phyloP scores from a whole-genome alignment of 306 rosid species.

The Pachyrhizus erosus region DNA sequence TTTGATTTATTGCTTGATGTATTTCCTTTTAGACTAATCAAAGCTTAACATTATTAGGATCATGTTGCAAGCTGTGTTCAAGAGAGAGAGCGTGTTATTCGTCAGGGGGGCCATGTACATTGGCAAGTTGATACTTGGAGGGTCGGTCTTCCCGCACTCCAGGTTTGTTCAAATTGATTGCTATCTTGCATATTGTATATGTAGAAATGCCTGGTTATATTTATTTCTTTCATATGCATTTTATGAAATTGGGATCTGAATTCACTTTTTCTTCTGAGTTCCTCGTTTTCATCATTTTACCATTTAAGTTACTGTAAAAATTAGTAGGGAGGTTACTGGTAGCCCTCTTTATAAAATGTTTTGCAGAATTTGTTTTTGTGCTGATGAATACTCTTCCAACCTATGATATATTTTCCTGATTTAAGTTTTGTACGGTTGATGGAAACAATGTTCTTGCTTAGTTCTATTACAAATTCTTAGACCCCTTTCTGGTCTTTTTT shows the following conservation, averaged over 20 bases:
- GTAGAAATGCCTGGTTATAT: constrained; percentile 5
- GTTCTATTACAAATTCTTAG: too few relatives aligned
- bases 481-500: too few relatives aligned
- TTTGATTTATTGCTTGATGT: background rate
- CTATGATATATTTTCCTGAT: too few relatives aligned
- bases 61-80: constrained; percentile 87
- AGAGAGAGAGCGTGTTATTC: constrained; percentile 87
- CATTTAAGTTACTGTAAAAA: too few relatives aligned
- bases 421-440: too few relatives aligned
- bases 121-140: constrained; percentile 98
- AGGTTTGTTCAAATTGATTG: constrained; percentile 60
- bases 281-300: too few relatives aligned
- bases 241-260: background rate
- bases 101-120: constrained; percentile 75
- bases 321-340: too few relatives aligned
- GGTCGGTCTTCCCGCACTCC: constrained; percentile 93
- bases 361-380: too few relatives aligned
- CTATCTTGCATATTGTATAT: background rate
- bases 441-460: too few relatives aligned
- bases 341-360: too few relatives aligned
- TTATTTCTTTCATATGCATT: constrained; percentile 34
- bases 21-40: constrained; percentile 26
- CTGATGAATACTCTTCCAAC: too few relatives aligned
- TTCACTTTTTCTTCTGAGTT: background rate
- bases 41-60: constrained; percentile 61